These are phyloP conservation scores for Uncinocarpus reesii DNA, from an alignment of 2,329 filamentous ascomycete species.

Conservation along the genomic window DNA sequence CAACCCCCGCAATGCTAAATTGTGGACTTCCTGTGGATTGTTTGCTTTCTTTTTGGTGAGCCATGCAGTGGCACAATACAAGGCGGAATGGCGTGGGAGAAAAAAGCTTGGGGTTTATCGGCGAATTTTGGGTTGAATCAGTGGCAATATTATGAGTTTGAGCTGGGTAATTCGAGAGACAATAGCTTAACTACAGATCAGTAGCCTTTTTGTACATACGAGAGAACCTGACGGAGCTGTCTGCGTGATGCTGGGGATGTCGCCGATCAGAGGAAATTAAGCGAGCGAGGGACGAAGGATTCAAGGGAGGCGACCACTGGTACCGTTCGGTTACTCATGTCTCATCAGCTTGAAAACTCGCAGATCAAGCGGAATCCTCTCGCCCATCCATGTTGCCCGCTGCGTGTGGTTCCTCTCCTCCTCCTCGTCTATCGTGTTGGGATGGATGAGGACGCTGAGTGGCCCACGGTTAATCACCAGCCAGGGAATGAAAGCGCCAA, in stretches of 20 bases:
- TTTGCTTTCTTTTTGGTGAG: neutral
- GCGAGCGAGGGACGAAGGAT: neutral
- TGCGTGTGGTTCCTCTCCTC: conserved; percentile 41
- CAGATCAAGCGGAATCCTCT: conserved; percentile 38
- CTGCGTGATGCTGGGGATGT: neutral
- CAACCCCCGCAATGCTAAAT: neutral
- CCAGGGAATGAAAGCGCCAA: conserved; percentile 83
- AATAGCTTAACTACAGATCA: too few species aligned
- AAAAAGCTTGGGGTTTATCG: neutral
- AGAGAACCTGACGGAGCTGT: too few species aligned
- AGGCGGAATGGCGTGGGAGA: neutral
- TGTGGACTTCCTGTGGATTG: neutral
- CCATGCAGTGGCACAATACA: neutral
- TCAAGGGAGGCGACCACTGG: conserved; percentile 2
- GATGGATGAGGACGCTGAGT: conserved; percentile 68
- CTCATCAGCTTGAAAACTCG: conserved; percentile 26
- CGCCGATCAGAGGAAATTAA: neutral
- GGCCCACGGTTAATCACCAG: conserved; percentile 71
- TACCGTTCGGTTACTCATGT: conserved; percentile 18
- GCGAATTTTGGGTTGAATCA: neutral
- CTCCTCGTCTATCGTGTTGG: conserved; percentile 56
- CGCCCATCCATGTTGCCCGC: conserved; percentile 38
- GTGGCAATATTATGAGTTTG: neutral
- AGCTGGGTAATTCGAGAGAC: too few species aligned
- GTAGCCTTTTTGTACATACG: too few species aligned